These are phyloP conservation scores for Solanum sitiens DNA, from an alignment of 257 asterid genomes.

Conservation along the genomic window DNA sequence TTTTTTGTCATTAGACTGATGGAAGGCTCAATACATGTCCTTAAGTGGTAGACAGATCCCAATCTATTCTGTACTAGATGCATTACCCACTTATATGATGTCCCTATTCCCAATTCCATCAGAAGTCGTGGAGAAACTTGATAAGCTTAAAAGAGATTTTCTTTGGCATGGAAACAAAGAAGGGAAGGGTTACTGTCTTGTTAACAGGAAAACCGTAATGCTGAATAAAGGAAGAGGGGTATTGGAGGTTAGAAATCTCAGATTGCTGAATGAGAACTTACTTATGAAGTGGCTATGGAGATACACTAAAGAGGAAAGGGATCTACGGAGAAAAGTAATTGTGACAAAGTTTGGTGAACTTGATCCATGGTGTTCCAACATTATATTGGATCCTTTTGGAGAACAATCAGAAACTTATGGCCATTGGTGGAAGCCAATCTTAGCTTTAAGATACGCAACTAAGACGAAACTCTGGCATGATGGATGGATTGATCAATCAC, in stretches of 20 bases:
- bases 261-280: neutral
- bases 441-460: too few species aligned
- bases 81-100: neutral
- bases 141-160: neutral
- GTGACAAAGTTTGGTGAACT: too few species aligned
- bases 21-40: neutral
- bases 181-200: neutral
- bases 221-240: neutral
- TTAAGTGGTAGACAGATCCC: neutral
- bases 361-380: too few species aligned
- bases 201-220: neutral
- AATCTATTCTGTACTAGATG: neutral
- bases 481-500: too few species aligned
- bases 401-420: neutral
- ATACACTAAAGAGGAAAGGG: neutral
- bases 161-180: neutral
- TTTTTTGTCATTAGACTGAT: neutral
- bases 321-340: neutral
- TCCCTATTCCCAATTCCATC: neutral
- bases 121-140: neutral
- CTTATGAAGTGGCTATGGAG: neutral
- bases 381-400: too few species aligned
- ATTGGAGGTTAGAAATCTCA: neutral
- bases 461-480: too few species aligned
- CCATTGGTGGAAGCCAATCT: too few species aligned